These are phyloP conservation scores for Flaveria trinervia DNA, from an alignment of 129 eudicot genomes.

Conservation along the genomic window DNA sequence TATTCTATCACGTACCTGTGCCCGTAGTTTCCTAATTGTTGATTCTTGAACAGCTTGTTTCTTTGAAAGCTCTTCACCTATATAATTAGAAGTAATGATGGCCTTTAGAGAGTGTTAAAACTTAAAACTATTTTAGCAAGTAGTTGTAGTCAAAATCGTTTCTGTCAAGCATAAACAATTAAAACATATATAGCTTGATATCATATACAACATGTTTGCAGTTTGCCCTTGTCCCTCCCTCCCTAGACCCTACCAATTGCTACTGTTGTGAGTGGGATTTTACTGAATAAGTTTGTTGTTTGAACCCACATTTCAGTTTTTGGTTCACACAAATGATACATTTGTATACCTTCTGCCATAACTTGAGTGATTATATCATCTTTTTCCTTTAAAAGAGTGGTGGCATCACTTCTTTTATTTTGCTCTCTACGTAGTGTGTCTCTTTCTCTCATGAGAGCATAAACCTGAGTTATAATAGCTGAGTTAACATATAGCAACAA, in stretches of 20 bases:
- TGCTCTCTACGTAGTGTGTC: constrained; percentile 91
- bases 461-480: constrained; percentile 52
- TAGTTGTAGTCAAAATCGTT: neutral
- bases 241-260: too few species aligned
- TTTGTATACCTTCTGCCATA: constrained; percentile 80
- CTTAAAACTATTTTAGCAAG: constrained; percentile 15
- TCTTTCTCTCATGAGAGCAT: constrained; percentile 88
- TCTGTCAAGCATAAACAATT: neutral
- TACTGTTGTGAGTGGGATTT: too few species aligned
- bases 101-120: constrained; percentile 1
- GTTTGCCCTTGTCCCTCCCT: neutral
- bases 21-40: constrained; percentile 79
- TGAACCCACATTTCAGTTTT: neutral
- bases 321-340: neutral
- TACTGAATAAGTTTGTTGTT: too few species aligned
- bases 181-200: neutral
- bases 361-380: constrained; percentile 96
- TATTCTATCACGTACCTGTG: constrained; percentile 56
- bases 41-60: constrained; percentile 99
- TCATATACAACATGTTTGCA: neutral
- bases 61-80: constrained; percentile 94
- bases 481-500: constrained; percentile 21
- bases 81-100: constrained; percentile 13
- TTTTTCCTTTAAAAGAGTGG: constrained; percentile 89
- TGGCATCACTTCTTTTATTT: constrained; percentile 81